Evolutionary conservation across 805 yeast genomes (phyloP).

Genomic region (Sugiyamaella smithiae): DNA sequence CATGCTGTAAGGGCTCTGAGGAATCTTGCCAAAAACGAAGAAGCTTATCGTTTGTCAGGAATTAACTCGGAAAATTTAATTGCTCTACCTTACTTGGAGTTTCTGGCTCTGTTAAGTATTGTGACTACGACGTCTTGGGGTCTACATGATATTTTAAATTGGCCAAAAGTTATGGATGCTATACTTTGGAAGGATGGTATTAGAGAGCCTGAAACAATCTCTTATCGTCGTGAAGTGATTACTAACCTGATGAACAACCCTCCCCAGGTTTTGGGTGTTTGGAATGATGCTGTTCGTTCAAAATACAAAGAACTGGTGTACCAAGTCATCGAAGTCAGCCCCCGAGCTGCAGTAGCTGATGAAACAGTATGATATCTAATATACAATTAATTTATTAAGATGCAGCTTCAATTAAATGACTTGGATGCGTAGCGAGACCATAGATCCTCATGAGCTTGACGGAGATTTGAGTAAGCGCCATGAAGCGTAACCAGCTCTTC

Average conservation of each 20-base stretch:
- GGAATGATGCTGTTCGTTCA: conserved; percentile 18
- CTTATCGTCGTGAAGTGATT: conserved; percentile 18
- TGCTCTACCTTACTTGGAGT: conserved; percentile 27
- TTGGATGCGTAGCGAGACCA: conserved; percentile 23
- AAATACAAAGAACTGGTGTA: conserved; percentile 17
- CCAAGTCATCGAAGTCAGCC: conserved; percentile 16
- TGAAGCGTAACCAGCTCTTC: conserved; percentile 20
- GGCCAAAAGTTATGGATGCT: conserved; percentile 33
- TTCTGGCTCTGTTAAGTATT: conserved; percentile 27
- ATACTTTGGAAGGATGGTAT: conserved; percentile 27
- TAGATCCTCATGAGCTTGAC: conserved; percentile 24
- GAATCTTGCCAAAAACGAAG: conserved; percentile 27
- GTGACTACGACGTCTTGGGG: conserved; percentile 29
- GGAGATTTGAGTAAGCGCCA: conserved; percentile 18
- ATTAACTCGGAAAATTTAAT: conserved; percentile 23
- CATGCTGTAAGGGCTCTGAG: conserved; percentile 27
- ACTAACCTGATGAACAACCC: conserved; percentile 17
- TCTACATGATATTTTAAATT: conserved; percentile 26
- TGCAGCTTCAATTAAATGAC: neutral
- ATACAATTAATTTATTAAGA: too few relatives aligned
- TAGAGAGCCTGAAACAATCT: conserved; percentile 18
- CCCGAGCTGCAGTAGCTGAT: conserved; percentile 22
- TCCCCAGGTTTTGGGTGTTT: conserved; percentile 14
- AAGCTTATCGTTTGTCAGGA: conserved; percentile 24
- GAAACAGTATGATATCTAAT: conserved; percentile 16